A percentile compares a stretch with the other conserved stretches of the same genome.
phyloP scores from a whole-genome alignment of 176 grass and related monocot species.

The Oryza punctata region DNA sequence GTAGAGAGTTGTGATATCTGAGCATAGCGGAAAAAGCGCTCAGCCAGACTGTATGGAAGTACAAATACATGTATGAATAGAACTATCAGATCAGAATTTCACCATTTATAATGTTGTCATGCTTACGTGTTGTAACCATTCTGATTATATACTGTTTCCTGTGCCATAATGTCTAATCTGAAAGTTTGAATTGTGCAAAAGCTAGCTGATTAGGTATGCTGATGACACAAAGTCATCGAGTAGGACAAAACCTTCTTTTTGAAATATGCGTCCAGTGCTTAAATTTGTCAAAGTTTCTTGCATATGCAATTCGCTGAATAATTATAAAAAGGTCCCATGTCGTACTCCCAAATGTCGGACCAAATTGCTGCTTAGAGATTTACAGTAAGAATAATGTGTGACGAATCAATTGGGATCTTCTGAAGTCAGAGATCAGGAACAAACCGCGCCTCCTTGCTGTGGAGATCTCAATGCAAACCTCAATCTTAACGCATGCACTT shows the following conservation, averaged over 20 bases:
- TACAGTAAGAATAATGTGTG: slow-evolving; percentile 14
- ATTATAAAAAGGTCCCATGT: neutral
- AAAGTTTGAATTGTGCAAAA: slow-evolving; percentile 13
- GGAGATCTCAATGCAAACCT: slow-evolving; percentile 24
- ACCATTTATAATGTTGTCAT: neutral
- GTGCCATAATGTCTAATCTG: neutral
- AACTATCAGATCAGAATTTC: neutral
- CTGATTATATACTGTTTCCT: neutral
- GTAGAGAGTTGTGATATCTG: neutral
- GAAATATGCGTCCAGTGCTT: slow-evolving; percentile 6
- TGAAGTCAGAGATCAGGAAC: neutral
- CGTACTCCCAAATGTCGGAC: neutral
- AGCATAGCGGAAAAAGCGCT: neutral
- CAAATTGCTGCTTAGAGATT: slow-evolving; percentile 15
- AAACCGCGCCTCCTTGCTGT: neutral
- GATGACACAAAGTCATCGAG: slow-evolving; percentile 18
- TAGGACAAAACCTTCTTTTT: slow-evolving; percentile 16
- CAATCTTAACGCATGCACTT: neutral
- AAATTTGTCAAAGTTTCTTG: slow-evolving; percentile 43
- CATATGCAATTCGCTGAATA: slow-evolving; percentile 3
- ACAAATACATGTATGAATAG: neutral
- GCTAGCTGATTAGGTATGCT: neutral
- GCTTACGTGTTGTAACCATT: neutral
- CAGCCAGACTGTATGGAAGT: neutral
- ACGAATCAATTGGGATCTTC: slow-evolving; percentile 29